Percentiles rank a stretch among this genome's conserved stretches.
Conservation (phyloP, 2,329 filamentous ascomycete species). For the Epichloe festucae region DNA sequence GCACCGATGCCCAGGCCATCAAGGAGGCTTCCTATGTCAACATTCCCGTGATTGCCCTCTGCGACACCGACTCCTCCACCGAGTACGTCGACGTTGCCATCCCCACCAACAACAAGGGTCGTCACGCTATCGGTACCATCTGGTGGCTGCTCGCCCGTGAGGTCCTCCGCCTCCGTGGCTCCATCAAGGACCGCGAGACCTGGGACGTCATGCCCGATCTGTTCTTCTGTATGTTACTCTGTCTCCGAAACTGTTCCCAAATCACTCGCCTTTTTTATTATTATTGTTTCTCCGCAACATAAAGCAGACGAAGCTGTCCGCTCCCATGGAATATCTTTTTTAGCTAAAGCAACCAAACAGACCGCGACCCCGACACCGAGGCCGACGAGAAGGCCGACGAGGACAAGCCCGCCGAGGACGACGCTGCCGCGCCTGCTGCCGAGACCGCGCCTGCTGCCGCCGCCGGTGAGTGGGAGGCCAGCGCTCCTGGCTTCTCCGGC, state of each 20-base stretch:
- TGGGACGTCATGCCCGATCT: constrained; percentile 99
- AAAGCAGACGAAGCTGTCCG: background rate
- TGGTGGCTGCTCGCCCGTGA: constrained; percentile 99
- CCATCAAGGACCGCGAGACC: constrained; percentile 87
- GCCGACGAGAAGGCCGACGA: constrained; percentile 96
- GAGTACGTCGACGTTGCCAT: constrained; percentile 99
- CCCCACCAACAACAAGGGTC: constrained; percentile 99
- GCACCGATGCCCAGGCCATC: constrained; percentile 99
- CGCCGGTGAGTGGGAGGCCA: constrained; percentile 74
- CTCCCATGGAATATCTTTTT: background rate
- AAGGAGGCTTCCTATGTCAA: constrained; percentile 99
- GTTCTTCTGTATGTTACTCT: constrained; percentile 70
- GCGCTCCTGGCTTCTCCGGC: constrained; percentile 56
- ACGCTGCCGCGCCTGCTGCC: constrained; percentile 66
- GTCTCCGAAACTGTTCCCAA: no score
- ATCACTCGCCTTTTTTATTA: background rate
- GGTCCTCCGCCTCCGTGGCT: constrained; percentile 96
- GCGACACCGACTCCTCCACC: constrained; percentile 98
- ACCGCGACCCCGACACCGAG: constrained; percentile 99
- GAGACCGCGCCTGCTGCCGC: constrained; percentile 62
- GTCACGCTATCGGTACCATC: constrained; percentile 93
- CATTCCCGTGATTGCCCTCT: constrained; percentile 98
- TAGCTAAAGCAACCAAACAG: constrained; percentile 21
- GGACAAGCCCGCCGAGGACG: constrained; percentile 76
- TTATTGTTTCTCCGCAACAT: background rate